Evolutionary conservation across 148 eudicot species (phyloP).

Genomic region (Simmondsia chinensis): DNA sequence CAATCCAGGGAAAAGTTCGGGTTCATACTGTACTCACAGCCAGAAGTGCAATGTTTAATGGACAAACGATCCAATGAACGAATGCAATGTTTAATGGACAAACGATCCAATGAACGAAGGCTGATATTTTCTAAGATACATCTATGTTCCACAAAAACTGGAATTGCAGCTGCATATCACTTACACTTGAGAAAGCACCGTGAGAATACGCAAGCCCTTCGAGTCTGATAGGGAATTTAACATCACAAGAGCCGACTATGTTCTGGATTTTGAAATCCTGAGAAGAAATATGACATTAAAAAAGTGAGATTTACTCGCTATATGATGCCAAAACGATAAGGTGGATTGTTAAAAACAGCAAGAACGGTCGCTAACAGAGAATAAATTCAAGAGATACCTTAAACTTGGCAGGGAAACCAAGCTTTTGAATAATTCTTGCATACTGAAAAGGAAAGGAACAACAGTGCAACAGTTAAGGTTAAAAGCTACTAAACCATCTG

Average conservation of each 20-base stretch:
- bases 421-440: conserved; percentile 85
- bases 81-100: no score
- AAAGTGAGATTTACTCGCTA: neutral
- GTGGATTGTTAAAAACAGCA: no score
- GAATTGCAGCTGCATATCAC: no score
- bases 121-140: no score
- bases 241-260: conserved; percentile 84
- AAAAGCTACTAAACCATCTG: neutral
- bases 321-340: no score
- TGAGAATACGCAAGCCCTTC: conserved; percentile 86
- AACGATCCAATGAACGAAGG: no score
- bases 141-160: no score
- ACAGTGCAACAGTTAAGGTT: neutral
- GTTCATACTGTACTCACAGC: conserved; percentile 57
- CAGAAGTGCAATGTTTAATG: neutral
- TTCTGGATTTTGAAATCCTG: conserved; percentile 92
- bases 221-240: conserved; percentile 74
- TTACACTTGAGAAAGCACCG: conserved; percentile 83
- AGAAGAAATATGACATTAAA: conserved; percentile 2
- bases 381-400: conserved; percentile 68
- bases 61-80: no score
- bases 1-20: conserved; percentile 88
- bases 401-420: conserved; percentile 75
- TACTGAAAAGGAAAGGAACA: conserved; percentile 32
- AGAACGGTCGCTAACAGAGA: no score